A percentile compares a stretch with the other conserved stretches of the same genome.
Evolutionary conservation across 2,329 filamentous ascomycete genomes (phyloP).

Genomic region (Talaromyces rugulosus): DNA sequence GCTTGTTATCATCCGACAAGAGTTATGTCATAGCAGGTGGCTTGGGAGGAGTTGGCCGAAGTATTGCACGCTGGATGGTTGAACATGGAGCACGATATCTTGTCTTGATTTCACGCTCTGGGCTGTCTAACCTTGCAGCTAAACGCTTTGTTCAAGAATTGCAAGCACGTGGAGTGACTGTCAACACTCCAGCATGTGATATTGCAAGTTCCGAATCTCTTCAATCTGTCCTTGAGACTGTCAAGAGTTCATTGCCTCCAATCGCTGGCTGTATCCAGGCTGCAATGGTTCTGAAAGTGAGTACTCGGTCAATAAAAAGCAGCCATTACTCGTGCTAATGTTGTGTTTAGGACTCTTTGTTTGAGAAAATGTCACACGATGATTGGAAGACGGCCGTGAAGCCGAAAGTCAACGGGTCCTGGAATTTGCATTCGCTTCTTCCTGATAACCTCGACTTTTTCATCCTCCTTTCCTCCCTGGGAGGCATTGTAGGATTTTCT

Average conservation of each 20-base stretch:
- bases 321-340: neutral
- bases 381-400: neutral
- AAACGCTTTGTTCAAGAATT: neutral
- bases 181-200: neutral
- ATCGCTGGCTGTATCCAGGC: neutral
- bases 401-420: neutral
- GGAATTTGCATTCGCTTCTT: neutral
- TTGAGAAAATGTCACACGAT: neutral
- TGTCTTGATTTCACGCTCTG: conserved; percentile 22
- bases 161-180: neutral
- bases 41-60: conserved; percentile 22
- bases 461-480: conserved; percentile 5
- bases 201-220: neutral
- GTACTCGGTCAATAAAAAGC: neutral
- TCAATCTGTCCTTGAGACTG: neutral
- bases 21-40: neutral
- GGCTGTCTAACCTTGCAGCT: neutral
- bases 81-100: conserved; percentile 24
- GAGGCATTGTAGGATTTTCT: conserved; percentile 5
- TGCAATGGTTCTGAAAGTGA: neutral
- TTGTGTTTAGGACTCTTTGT: neutral
- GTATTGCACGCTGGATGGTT: conserved; percentile 28
- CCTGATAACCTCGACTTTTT: neutral
- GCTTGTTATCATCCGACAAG: neutral
- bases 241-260: neutral